phyloP scores from a whole-genome alignment of 371 early-diverging fungal species.

The Blastocladiella emersonii region DNA sequence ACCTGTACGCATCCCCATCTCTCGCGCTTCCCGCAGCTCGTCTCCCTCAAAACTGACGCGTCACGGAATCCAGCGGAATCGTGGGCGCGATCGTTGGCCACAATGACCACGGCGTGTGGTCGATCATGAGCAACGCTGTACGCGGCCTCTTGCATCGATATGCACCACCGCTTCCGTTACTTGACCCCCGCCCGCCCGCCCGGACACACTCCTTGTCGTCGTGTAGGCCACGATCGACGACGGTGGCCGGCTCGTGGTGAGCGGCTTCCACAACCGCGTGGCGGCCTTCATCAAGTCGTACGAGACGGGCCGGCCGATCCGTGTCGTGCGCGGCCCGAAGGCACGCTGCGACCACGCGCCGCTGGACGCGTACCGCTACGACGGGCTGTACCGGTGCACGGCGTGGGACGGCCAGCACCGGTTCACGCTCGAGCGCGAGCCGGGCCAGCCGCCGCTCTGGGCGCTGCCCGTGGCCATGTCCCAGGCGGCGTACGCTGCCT shows the following conservation, averaged over 20 bases:
- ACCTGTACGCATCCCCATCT: too few relatives aligned
- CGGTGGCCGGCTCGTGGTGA: constrained; percentile 16
- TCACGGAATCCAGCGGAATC: too few relatives aligned
- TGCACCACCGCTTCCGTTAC: too few relatives aligned
- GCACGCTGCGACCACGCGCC: constrained; percentile 10
- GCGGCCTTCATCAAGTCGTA: constrained; percentile 11
- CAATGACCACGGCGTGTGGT: constrained; percentile 12
- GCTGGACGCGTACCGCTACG: constrained; percentile 9
- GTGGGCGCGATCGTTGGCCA: constrained; percentile 19
- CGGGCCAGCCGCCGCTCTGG: not conserved
- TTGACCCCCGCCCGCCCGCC: too few relatives aligned
- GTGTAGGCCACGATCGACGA: constrained; percentile 22
- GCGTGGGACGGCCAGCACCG: constrained; percentile 8
- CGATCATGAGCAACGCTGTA: constrained; percentile 18
- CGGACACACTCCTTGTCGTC: too few relatives aligned
- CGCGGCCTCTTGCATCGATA: too few relatives aligned
- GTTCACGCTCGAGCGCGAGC: not conserved
- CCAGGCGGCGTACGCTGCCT: too few relatives aligned
- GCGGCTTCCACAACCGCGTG: constrained; percentile 18
- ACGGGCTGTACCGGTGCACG: constrained; percentile 14
- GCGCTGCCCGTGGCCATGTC: not conserved
- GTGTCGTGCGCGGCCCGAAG: constrained; percentile 14
- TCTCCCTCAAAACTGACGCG: too few relatives aligned
- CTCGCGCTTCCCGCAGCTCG: too few relatives aligned
- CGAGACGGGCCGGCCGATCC: constrained; percentile 11